Base-by-base conservation (phyloP, 176 grass and related monocot genomes). In the Chloris gayana region DNA sequence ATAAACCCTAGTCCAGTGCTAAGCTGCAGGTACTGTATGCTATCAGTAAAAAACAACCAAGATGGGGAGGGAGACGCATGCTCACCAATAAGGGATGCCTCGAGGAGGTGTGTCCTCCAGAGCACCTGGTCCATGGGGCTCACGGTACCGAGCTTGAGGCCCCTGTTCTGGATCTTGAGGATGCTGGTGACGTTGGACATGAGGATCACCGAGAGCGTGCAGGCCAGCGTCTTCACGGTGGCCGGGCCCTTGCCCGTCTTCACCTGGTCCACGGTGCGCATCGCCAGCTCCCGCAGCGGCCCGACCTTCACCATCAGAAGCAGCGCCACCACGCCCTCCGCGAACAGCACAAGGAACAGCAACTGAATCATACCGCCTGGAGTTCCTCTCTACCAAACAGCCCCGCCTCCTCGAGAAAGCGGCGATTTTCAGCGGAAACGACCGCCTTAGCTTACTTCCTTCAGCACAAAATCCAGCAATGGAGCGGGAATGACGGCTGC, bases 91-190 rank as follows among this genome's bases (percentile, higher is more conserved):
- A 98, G 95, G 9, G 92, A 98, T 12, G 95, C 88, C 85, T 98
- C 95, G 67, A 98, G 88, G 67, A 94, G 92, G 77, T 94, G 92
- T 14, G 95, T 94, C 73, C 92, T 64, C 95, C 95, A 98, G 44
- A 98, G 86, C 86, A 98, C 92, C 90, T 98, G 95, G 81, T 98
- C 95, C 95, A 94, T 98, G 51, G 95, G 95, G 50, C 89, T 93
- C 42, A 94, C 75, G n/a, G 86, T 91, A 51, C 92, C 95, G 34
- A 98, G 88, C 77, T 92, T 94, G 58, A 86, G 60, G 2, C 92
- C 88, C 67, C 92, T 57, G 62, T 92, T 87, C 92, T 98, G 92
- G 81, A 98, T 98, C 85, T 83, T 94, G 70, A 94, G 87, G 70
- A 98, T 89, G 82, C 85, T 94, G 57, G 92, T 62, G 21, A 98